phyloP scores from a whole-genome alignment of 495 filamentous ascomycete genomes.

The Annulohypoxylon nitens region DNA sequence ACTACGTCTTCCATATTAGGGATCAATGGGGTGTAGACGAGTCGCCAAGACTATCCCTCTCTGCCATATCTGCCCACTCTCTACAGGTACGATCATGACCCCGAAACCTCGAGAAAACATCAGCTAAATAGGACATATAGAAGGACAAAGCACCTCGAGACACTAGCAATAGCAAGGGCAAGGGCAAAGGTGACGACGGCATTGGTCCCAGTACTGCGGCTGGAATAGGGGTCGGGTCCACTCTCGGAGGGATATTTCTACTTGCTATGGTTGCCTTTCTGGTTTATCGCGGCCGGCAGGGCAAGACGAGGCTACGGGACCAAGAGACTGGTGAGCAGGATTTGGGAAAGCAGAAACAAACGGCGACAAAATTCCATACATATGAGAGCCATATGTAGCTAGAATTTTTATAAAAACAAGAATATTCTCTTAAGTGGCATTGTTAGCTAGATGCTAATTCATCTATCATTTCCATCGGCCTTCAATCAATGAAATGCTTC shows the following conservation, averaged over 20 bases:
- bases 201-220: constrained; percentile 21
- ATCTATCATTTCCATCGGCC: too few species aligned
- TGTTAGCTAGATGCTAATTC: too few species aligned
- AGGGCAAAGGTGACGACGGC: background rate
- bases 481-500: too few species aligned
- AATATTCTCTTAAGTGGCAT: too few species aligned
- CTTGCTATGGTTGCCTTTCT: constrained; percentile 34
- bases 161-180: background rate
- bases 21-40: constrained; percentile 16
- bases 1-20: constrained; percentile 22
- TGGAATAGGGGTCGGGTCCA: constrained; percentile 40
- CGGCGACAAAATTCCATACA: too few species aligned
- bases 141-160: constrained; percentile 9
- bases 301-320: background rate
- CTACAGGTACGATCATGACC: constrained; percentile 12
- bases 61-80: background rate
- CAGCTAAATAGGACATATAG: background rate
- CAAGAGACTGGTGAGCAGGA: constrained; percentile 7
- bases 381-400: too few species aligned
- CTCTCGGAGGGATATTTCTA: constrained; percentile 33
- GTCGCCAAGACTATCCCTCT: constrained; percentile 16
- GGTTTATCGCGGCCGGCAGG: constrained; percentile 28
- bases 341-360: constrained; percentile 21
- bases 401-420: too few species aligned
- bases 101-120: background rate